Percentiles rank a stretch among this genome's conserved stretches.
These are phyloP conservation scores for Apiotrichum mycotoxinovorans DNA, from an alignment of 1,284 basidiomycete species.

Conservation along the genomic window DNA sequence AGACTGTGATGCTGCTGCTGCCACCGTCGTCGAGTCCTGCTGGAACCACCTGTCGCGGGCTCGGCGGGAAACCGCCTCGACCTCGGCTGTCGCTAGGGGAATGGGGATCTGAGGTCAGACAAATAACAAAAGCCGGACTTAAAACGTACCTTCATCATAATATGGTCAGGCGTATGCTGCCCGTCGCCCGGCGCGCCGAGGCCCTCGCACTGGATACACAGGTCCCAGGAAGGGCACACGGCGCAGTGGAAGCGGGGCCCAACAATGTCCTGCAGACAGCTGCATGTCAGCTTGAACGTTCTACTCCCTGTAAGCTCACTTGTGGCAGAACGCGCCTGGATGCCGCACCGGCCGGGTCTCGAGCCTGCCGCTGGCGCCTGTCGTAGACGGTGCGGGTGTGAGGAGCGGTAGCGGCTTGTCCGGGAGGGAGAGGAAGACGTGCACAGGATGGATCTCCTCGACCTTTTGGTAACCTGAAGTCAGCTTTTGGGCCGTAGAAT, in stretches of 20 bases:
- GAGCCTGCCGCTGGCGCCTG: neutral
- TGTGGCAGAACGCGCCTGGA: constrained; percentile 51
- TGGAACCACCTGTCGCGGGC: constrained; percentile 72
- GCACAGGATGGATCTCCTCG: constrained; percentile 81
- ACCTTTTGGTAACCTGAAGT: constrained; percentile 53
- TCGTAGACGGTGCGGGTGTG: constrained; percentile 1
- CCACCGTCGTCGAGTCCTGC: constrained; percentile 60
- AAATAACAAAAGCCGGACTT: neutral
- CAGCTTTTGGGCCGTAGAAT: neutral
- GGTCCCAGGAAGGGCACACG: constrained; percentile 60
- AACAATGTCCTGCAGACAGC: constrained; percentile 80
- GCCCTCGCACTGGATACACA: constrained; percentile 85
- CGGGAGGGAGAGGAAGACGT: constrained; percentile 75
- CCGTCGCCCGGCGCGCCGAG: constrained; percentile 53
- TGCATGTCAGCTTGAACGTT: constrained; percentile 43
- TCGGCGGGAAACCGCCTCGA: constrained; percentile 66
- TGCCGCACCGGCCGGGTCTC: constrained; percentile 30
- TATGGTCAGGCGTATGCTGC: constrained; percentile 57
- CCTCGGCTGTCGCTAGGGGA: constrained; percentile 67
- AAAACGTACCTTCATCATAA: constrained; percentile 75
- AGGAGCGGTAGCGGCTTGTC: constrained; percentile 49
- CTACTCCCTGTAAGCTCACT: constrained; percentile 58
- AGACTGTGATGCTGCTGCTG: constrained; percentile 20
- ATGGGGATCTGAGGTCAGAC: constrained; percentile 65
- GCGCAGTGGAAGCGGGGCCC: constrained; percentile 87